A percentile compares a stretch with the other conserved stretches of the same genome.
Evolutionary conservation across 2,329 filamentous ascomycete species (phyloP).

Genomic region (Colletotrichum camelliae): DNA sequence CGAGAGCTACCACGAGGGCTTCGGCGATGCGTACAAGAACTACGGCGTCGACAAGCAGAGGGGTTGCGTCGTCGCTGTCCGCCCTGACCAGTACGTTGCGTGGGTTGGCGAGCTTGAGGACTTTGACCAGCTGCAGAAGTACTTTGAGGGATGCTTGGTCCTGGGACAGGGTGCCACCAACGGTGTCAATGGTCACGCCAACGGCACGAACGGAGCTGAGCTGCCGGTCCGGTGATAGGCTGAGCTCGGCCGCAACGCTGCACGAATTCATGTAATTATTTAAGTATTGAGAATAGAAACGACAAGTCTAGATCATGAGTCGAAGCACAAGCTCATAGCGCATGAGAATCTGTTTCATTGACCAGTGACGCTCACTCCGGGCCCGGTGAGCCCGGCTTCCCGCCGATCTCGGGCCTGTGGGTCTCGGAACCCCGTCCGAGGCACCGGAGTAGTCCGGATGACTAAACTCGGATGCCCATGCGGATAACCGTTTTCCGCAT

Average conservation of each 20-base stretch:
- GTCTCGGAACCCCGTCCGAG: neutral
- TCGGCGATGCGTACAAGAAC: conserved; percentile 56
- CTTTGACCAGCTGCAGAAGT: conserved; percentile 36
- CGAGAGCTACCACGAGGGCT: conserved; percentile 56
- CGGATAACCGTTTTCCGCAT: neutral
- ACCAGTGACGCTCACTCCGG: neutral
- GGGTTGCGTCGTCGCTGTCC: conserved; percentile 63
- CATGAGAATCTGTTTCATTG: neutral
- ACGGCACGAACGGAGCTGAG: neutral
- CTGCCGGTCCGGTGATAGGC: neutral
- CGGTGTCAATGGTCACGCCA: neutral
- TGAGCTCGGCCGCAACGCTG: neutral
- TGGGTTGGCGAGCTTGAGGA: conserved; percentile 43
- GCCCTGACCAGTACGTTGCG: conserved; percentile 73
- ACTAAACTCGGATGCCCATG: neutral
- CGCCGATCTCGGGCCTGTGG: neutral
- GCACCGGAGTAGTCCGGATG: neutral
- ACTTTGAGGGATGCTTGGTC: conserved; percentile 35
- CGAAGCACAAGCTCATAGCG: neutral
- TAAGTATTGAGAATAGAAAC: neutral
- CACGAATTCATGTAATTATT: neutral
- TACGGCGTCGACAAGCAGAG: conserved; percentile 61
- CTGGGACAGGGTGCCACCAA: neutral
- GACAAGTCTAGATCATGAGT: neutral
- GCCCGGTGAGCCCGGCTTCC: neutral